phyloP scores from a whole-genome alignment of 305 asterid genomes.

The Fraxinus ornus region DNA sequence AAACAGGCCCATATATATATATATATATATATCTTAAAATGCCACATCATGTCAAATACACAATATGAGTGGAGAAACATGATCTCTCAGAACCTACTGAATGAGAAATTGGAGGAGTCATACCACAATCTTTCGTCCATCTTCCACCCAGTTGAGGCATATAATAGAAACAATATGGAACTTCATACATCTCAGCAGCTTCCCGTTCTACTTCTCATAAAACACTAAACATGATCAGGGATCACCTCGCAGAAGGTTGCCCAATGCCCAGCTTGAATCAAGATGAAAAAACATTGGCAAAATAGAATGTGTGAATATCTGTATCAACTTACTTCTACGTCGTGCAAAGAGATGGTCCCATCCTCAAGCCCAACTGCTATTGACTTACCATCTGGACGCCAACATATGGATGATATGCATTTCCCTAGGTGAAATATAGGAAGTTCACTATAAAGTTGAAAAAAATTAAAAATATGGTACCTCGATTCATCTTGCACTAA shows the following conservation, averaged over 20 bases:
- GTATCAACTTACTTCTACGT: slow-evolving; percentile 75
- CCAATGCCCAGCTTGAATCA: not conserved
- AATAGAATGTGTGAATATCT: not conserved
- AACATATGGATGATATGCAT: slow-evolving; percentile 79
- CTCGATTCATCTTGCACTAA: not conserved
- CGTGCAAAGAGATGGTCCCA: slow-evolving; percentile 82
- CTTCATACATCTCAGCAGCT: slow-evolving; percentile 76
- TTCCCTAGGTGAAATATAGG: slow-evolving; percentile 47
- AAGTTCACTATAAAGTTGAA: not conserved
- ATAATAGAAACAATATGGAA: slow-evolving; percentile 67
- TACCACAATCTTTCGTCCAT: slow-evolving; percentile 56
- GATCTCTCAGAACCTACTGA: slow-evolving; percentile 13
- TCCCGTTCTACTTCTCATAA: slow-evolving; percentile 66
- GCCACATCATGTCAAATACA: slow-evolving; percentile 10
- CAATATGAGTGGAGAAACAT: slow-evolving; percentile 9
- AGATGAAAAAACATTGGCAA: slow-evolving; percentile 12
- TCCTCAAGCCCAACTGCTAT: slow-evolving; percentile 92
- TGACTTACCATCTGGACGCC: slow-evolving; percentile 98
- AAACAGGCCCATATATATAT: not conserved
- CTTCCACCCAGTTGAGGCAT: slow-evolving; percentile 94
- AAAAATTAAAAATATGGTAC: not conserved
- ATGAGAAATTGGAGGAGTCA: slow-evolving; percentile 16
- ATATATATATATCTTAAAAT: not conserved
- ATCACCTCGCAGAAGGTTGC: slow-evolving; percentile 8
- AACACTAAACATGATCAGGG: slow-evolving; percentile 21